Percentiles rank a stretch among this genome's conserved stretches.
Evolutionary conservation across 805 yeast species (phyloP).

Genomic region (Tetrapisispora pingtungensis): DNA sequence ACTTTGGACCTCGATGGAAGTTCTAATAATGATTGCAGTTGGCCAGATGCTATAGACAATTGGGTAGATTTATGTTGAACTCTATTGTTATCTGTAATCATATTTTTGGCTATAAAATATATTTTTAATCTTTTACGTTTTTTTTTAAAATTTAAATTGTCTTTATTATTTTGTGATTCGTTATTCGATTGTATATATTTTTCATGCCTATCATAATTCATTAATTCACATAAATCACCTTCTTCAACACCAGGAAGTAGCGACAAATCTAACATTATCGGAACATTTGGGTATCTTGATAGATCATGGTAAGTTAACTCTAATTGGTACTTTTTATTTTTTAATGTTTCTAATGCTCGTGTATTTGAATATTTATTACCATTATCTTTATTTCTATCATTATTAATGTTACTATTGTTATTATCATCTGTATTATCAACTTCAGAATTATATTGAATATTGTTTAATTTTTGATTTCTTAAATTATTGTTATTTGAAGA

Average conservation of each 20-base stretch:
- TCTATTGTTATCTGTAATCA: not conserved
- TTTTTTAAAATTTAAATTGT: not conserved
- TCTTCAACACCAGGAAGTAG: conserved; percentile 51
- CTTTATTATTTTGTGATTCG: not conserved
- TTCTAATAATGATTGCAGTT: conserved; percentile 49
- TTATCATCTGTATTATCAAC: too few relatives aligned
- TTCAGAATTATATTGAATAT: too few relatives aligned
- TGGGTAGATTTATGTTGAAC: conserved; percentile 9
- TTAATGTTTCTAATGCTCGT: conserved; percentile 3
- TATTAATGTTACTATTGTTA: too few relatives aligned
- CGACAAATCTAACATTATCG: conserved; percentile 52
- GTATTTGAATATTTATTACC: not conserved
- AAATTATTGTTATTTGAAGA: not conserved
- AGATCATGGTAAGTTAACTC: conserved; percentile 48
- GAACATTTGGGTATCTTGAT: conserved; percentile 42
- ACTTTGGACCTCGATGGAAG: conserved; percentile 62
- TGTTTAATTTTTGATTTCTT: not conserved
- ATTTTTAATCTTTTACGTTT: conserved; percentile 6
- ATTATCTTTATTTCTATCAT: too few relatives aligned
- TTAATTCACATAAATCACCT: conserved; percentile 72
- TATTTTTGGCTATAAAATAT: conserved; percentile 10
- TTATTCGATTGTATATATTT: not conserved
- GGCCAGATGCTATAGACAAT: conserved; percentile 51
- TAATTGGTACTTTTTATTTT: conserved; percentile 11
- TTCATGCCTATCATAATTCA: conserved; percentile 32